Conservation (phyloP, 1,139 yeast species). For the Suhomyces maxii region DNA sequence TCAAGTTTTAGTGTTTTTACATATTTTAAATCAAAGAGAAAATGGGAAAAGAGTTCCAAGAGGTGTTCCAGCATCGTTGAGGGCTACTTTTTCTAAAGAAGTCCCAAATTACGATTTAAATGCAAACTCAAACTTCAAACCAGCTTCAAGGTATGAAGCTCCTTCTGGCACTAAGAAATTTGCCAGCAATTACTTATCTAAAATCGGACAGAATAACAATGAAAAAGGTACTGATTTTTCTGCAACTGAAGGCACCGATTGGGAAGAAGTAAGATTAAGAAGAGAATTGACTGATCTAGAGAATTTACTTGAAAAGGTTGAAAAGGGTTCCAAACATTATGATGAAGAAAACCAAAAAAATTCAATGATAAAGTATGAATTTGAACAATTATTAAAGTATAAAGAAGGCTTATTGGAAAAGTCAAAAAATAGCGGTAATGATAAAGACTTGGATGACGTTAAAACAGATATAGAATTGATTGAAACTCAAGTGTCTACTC, state of each 20-base stretch:
- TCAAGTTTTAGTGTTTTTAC: slow-evolving; percentile 85
- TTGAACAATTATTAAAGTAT: slow-evolving; percentile 77
- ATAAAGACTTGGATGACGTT: slow-evolving; percentile 40
- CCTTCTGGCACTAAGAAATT: slow-evolving; percentile 26
- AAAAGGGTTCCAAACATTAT: slow-evolving; percentile 43
- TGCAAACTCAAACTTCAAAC: slow-evolving; percentile 13
- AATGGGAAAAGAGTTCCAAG: slow-evolving; percentile 87
- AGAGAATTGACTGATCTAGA: slow-evolving; percentile 78
- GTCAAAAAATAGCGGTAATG: slow-evolving; percentile 10
- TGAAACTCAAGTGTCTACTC: slow-evolving; percentile 61
- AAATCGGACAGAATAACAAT: slow-evolving; percentile 45
- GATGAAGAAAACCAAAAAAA: slow-evolving; percentile 32
- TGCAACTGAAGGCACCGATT: slow-evolving; percentile 69
- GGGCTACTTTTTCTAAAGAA: slow-evolving; percentile 90
- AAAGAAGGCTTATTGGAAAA: slow-evolving; percentile 31
- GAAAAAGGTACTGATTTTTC: slow-evolving; percentile 75
- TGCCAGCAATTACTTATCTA: slow-evolving; percentile 41
- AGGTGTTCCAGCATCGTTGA: slow-evolving; percentile 88
- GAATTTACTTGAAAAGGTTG: slow-evolving; percentile 57
- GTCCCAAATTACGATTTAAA: slow-evolving; percentile 72
- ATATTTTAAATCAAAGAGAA: slow-evolving; percentile 86
- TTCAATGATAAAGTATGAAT: slow-evolving; percentile 60
- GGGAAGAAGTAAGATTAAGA: slow-evolving; percentile 87
- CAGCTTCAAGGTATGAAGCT: slow-evolving; percentile 18
- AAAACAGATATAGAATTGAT: slow-evolving; percentile 63